Percentiles rank a stretch among this genome's conserved stretches.
Conservation (phyloP, 2,329 filamentous ascomycete species). For the Calonectria pteridis region DNA sequence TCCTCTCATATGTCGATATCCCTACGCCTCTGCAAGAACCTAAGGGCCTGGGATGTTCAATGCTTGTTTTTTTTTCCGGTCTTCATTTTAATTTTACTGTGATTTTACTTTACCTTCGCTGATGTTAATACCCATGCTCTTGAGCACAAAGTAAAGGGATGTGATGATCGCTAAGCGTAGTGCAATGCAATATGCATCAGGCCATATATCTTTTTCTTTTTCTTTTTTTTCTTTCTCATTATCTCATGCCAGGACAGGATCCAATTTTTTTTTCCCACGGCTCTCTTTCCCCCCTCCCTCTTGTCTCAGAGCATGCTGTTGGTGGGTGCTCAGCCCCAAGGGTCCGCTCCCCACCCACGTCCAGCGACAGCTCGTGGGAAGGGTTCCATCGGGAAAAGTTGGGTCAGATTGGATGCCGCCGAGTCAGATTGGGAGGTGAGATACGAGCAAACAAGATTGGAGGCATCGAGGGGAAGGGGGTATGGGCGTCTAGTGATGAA, state of each 20-base stretch:
- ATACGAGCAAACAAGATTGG: slow-evolving; percentile 28
- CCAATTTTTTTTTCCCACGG: slow-evolving; percentile 2
- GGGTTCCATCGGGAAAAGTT: slow-evolving; percentile 35
- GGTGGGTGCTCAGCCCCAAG: slow-evolving; percentile 14
- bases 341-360: slow-evolving; percentile 25
- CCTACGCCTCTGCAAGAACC: slow-evolving; percentile 7
- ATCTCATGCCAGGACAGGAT: background rate
- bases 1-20: background rate
- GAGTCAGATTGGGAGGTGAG: slow-evolving; percentile 25
- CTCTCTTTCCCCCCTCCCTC: background rate
- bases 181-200: slow-evolving; percentile 4
- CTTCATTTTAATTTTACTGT: background rate
- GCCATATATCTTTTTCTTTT: background rate
- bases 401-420: slow-evolving; percentile 29
- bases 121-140: background rate
- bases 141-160: background rate
- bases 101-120: background rate
- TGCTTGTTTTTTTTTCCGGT: slow-evolving; percentile 14
- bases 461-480: background rate
- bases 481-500: background rate
- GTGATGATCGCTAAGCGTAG: background rate
- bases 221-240: background rate
- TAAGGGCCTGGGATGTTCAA: slow-evolving; percentile 2
- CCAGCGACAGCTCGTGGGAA: slow-evolving; percentile 31
- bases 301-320: slow-evolving; percentile 16